These are phyloP conservation scores for Cladosporium oxysporum DNA, from an alignment of 2,329 filamentous ascomycete genomes.

Conservation along the genomic window DNA sequence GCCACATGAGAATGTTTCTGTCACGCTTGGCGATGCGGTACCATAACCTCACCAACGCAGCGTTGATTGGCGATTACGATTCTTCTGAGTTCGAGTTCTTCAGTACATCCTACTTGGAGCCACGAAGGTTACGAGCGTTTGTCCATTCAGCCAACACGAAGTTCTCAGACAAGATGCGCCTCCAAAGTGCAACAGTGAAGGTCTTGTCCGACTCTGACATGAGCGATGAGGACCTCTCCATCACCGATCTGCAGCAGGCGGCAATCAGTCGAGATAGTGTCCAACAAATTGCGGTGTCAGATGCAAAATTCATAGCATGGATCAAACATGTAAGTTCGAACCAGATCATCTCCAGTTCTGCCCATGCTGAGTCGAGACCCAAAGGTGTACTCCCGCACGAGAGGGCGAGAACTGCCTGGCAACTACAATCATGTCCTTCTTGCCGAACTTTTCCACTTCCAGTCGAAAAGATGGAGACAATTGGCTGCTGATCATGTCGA, in stretches of 20 bases:
- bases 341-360: too few relatives aligned
- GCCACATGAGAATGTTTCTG: conserved; percentile 2
- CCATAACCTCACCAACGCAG: conserved; percentile 26
- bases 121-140: neutral
- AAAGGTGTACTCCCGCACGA: conserved; percentile 27
- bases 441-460: conserved; percentile 31
- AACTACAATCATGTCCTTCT: conserved; percentile 35
- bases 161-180: neutral
- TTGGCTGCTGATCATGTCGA: conserved; percentile 17
- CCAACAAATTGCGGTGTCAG: neutral
- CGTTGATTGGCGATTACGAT: conserved; percentile 29
- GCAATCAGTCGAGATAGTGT: neutral
- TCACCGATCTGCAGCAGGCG: too few relatives aligned
- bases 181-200: neutral
- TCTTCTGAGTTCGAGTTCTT: neutral
- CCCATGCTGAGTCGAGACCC: too few relatives aligned
- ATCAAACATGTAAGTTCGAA: neutral
- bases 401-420: conserved; percentile 36
- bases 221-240: too few relatives aligned
- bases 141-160: neutral
- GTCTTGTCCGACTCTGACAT: neutral
- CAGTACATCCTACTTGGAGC: neutral
- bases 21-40: conserved; percentile 26
- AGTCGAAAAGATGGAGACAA: conserved; percentile 32
- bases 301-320: neutral